Percentiles rank a stretch among this genome's conserved stretches.
Evolutionary conservation across 2,329 filamentous ascomycete genomes (phyloP).

Genomic region (Plectosphaerella cucumerina): DNA sequence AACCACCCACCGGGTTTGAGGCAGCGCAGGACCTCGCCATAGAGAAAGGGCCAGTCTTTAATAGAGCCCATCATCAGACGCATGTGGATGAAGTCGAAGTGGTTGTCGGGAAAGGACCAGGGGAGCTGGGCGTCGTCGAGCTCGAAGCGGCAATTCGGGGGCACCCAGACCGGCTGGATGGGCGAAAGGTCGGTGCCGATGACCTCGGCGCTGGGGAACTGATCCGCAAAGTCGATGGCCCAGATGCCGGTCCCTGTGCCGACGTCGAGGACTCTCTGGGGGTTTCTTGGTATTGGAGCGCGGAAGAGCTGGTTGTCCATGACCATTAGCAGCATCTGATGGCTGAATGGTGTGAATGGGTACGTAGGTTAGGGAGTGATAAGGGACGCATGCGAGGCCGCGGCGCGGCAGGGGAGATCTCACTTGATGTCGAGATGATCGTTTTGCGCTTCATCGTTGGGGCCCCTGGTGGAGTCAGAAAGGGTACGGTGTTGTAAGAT

Average conservation of each 20-base stretch:
- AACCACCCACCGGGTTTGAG: conserved; percentile 29
- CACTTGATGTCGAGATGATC: conserved; percentile 11
- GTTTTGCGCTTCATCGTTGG: conserved; percentile 18
- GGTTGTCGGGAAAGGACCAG: conserved; percentile 36
- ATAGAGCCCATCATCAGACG: conserved; percentile 23
- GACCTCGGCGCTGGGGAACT: conserved; percentile 21
- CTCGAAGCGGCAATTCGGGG: conserved; percentile 32
- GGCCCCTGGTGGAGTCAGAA: conserved; percentile 5
- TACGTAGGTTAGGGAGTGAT: not conserved
- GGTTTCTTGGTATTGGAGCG: conserved; percentile 5
- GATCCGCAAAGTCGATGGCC: conserved; percentile 22
- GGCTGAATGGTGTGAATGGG: conserved; percentile 1
- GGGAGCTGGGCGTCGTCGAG: conserved; percentile 56
- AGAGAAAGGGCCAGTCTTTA: conserved; percentile 24
- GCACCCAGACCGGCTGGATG: conserved; percentile 26
- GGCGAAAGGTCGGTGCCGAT: conserved; percentile 29
- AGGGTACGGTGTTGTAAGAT: not conserved
- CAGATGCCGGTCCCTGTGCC: conserved; percentile 3
- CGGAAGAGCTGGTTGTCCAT: conserved; percentile 21
- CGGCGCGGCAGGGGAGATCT: not conserved
- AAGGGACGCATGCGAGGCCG: not conserved
- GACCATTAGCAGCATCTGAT: conserved; percentile 16
- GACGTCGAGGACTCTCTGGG: conserved; percentile 4
- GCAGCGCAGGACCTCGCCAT: conserved; percentile 30
- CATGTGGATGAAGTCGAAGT: conserved; percentile 58